Conservation (phyloP, 257 asterid species). For the Ajuga chamaepitys region DNA sequence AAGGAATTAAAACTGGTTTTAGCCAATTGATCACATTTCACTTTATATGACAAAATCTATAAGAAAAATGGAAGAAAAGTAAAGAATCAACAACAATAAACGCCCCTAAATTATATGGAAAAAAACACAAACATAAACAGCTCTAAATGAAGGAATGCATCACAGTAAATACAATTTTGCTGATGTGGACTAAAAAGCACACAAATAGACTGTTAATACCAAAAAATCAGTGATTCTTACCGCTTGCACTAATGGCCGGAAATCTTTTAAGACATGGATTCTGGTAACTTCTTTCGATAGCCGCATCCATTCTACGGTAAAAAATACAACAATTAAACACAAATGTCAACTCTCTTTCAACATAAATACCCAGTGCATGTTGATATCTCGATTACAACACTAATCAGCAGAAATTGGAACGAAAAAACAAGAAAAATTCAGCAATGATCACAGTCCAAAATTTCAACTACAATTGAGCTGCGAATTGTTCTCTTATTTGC, state of each 20-base stretch:
- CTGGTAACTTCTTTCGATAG: slow-evolving; percentile 20
- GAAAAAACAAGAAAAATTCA: not conserved
- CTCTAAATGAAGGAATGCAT: not conserved
- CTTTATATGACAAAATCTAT: not conserved
- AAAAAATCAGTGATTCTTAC: slow-evolving; percentile 21
- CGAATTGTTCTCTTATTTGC: no score
- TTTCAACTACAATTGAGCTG: not conserved
- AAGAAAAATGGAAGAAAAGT: not conserved
- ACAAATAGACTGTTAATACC: not conserved
- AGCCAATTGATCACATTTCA: not conserved
- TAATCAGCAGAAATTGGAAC: not conserved
- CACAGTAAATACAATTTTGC: not conserved
- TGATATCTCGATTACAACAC: not conserved
- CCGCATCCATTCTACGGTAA: slow-evolving; percentile 40
- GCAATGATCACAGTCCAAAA: slow-evolving; percentile 10
- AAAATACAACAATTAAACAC: slow-evolving; percentile 5
- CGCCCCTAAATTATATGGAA: no score
- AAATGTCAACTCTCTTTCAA: slow-evolving; percentile 8
- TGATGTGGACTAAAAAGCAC: not conserved
- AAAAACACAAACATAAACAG: not conserved
- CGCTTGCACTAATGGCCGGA: slow-evolving; percentile 29
- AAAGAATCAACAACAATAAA: not conserved
- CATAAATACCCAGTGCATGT: slow-evolving; percentile 21
- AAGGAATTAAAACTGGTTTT: not conserved
- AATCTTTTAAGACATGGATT: slow-evolving; percentile 33